phyloP scores from a whole-genome alignment of 352 stramenopile genomes.

The Globisporangium cylindrosporum region DNA sequence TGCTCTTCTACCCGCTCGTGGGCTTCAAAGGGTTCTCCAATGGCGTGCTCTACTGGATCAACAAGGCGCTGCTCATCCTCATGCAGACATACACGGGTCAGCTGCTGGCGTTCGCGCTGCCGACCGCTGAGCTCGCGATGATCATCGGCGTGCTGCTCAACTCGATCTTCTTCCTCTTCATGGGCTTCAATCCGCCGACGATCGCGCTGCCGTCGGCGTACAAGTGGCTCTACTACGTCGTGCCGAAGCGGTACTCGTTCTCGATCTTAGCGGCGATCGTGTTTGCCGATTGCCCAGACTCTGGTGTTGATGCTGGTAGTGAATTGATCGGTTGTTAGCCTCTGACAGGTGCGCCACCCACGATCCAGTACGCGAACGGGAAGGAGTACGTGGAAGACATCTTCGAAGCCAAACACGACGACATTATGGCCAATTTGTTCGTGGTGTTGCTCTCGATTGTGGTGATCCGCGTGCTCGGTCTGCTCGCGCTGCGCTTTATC shows the following conservation, averaged over 20 bases:
- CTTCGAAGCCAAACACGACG: not conserved
- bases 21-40: too few relatives aligned
- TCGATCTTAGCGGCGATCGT: not conserved
- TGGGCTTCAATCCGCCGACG: not conserved
- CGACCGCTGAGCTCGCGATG: too few relatives aligned
- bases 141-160: too few relatives aligned
- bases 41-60: too few relatives aligned
- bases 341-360: not conserved
- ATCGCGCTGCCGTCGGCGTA: not conserved
- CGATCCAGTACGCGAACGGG: not conserved
- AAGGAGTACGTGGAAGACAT: conserved; percentile 2
- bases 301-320: not conserved
- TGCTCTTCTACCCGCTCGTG: too few relatives aligned
- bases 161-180: conserved; percentile 35
- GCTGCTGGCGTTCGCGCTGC: too few relatives aligned
- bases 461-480: not conserved
- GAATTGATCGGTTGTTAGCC: not conserved
- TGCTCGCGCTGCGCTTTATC: conserved; percentile 7
- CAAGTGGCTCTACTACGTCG: not conserved
- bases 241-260: conserved; percentile 4
- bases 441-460: conserved; percentile 2
- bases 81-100: too few relatives aligned
- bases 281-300: not conserved
- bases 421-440: not conserved
- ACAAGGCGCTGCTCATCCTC: too few relatives aligned